Evolutionary conservation across 352 stramenopile genomes (phyloP), one percentile per base, ranked within the genome.

Genomic region (Pythium utonaiense): DNA sequence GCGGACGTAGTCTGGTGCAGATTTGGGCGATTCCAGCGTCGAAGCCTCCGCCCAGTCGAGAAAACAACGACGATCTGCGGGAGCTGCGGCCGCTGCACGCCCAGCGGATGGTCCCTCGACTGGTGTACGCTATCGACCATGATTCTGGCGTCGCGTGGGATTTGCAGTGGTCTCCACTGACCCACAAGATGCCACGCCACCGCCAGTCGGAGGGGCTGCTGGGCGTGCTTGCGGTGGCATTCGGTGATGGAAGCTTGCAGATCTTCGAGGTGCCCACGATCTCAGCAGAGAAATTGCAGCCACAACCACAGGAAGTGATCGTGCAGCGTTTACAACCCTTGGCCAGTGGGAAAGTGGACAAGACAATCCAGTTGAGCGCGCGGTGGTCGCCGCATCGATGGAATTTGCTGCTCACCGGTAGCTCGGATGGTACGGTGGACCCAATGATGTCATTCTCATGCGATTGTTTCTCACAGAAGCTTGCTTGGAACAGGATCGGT

Each of bases 121-220:
- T 91, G 8, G 79, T 93, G 54, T 91, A 83, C 45, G 83, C 71
- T 21, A 91, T 95, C 33, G 82, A 88, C 34, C 86, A 95, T 48
- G 51, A 76, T 17, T 79, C 76, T n/a, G 83, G 82, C 14, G 83
- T 90, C 9, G 83, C 74, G 14, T 95, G 86, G 86, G 80, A 90
- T 50, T 56, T 95, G 34, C 82, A 93, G 53, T 95, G 86, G 86
- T 80, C 76, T 25, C 80, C 83, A 14, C 34, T 86, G 21, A 69
- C 62, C 7, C 57, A 75, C 19, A 74, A 75, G n/a, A 79, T 88
- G 57, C 71, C 72, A 17, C 52, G 57, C 19, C 60, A 63, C 45
- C 42, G 42, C 13, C 58, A 67, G 3, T 54, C 64, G 13, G 28
- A 71, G 34, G 49, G 72, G 21, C 62, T 82, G 27, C 58, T 92